These are phyloP conservation scores for Hypoxylon crocopeplum DNA, from an alignment of 495 filamentous ascomycete genomes.

Conservation along the genomic window DNA sequence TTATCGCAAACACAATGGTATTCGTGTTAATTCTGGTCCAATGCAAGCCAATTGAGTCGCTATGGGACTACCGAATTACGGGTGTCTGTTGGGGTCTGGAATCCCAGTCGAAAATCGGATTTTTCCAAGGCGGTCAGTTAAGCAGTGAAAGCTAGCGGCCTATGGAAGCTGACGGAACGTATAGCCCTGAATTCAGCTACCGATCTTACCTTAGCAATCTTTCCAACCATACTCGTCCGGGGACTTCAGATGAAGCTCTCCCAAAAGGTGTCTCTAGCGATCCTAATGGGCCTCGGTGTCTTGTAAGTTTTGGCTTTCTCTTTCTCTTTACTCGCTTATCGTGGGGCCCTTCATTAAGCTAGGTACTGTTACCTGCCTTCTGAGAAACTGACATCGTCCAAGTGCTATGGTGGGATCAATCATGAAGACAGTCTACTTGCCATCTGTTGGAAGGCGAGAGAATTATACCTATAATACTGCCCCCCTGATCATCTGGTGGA, in stretches of 20 bases:
- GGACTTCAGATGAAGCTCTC: neutral
- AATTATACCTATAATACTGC: neutral
- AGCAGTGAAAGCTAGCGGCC: neutral
- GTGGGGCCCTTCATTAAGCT: too few species aligned
- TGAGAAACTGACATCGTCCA: neutral
- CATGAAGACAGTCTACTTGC: neutral
- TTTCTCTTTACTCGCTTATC: neutral
- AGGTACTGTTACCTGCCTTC: neutral
- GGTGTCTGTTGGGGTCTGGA: neutral
- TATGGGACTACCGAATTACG: neutral
- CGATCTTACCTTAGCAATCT: neutral
- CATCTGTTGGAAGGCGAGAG: neutral
- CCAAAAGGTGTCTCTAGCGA: neutral
- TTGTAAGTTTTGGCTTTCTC: neutral
- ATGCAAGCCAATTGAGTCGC: neutral
- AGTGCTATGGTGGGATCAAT: neutral
- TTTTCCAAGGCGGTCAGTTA: neutral
- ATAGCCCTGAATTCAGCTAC: neutral
- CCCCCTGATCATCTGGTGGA: neutral
- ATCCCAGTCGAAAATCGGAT: neutral
- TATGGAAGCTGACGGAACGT: neutral
- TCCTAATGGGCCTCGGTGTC: neutral
- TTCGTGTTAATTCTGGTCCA: neutral
- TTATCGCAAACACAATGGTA: neutral
- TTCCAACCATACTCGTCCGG: neutral